phyloP scores from a whole-genome alignment of 2,329 filamentous ascomycete genomes.

The Penicillium sp. region DNA sequence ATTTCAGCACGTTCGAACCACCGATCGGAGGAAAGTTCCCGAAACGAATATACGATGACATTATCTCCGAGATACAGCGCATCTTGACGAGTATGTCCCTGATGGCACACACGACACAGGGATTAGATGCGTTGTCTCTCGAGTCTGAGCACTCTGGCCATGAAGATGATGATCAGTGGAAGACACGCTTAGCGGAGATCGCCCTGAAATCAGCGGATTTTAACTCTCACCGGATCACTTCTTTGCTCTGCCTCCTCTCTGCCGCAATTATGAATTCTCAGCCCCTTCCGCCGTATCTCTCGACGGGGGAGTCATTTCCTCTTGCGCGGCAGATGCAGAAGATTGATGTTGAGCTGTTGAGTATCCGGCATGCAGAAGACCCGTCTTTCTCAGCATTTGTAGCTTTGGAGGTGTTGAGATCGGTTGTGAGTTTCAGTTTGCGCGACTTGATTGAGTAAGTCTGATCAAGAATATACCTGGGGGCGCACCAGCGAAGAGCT shows the following conservation, averaged over 20 bases:
- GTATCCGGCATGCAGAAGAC: conserved; percentile 66
- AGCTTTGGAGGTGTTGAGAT: conserved; percentile 64
- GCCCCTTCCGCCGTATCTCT: conserved; percentile 70
- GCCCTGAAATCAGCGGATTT: conserved; percentile 59
- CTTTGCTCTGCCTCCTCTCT: conserved; percentile 70
- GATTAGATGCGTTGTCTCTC: conserved; percentile 44
- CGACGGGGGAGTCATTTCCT: conserved; percentile 63
- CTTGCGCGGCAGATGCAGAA: conserved; percentile 61
- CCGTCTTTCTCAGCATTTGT: conserved; percentile 75
- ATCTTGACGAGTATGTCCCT: conserved; percentile 67
- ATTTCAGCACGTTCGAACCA: conserved; percentile 70
- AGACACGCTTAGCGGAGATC: conserved; percentile 60
- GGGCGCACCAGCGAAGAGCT: too few species aligned
- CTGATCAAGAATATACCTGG: too few species aligned
- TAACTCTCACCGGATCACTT: conserved; percentile 50
- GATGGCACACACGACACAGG: conserved; percentile 64
- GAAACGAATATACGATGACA: conserved; percentile 62
- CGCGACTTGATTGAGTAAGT: conserved; percentile 35
- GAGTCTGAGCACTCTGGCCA: conserved; percentile 15
- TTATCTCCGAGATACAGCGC: conserved; percentile 59
- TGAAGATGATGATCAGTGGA: conserved; percentile 55
- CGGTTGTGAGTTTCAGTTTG: conserved; percentile 34
- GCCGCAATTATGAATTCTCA: conserved; percentile 67
- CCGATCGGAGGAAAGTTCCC: conserved; percentile 75
- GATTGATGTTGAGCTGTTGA: conserved; percentile 63